A percentile compares a stretch with the other conserved stretches of the same genome.
These are phyloP conservation scores for Cladosporium sp. DNA, from an alignment of 2,329 filamentous ascomycete genomes.

Conservation along the genomic window DNA sequence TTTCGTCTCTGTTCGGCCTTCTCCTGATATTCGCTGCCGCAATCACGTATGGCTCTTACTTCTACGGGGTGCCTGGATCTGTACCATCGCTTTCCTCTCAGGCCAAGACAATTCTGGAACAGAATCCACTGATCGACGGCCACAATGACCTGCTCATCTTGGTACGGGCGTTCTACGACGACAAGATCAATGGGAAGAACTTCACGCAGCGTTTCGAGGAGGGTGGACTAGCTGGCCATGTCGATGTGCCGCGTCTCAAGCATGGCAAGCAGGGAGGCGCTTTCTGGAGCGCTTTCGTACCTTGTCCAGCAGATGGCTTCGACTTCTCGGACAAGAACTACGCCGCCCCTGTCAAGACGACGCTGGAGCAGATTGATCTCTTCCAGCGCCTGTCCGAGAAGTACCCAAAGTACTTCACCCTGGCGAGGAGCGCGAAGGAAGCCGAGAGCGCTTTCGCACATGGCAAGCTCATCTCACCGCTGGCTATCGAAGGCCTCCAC, in stretches of 20 bases:
- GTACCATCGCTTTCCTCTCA: neutral
- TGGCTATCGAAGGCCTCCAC: conserved; percentile 82
- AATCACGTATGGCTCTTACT: conserved; percentile 2
- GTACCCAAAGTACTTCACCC: conserved; percentile 66
- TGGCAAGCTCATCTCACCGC: conserved; percentile 61
- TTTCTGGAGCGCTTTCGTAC: conserved; percentile 87
- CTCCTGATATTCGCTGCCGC: conserved; percentile 5
- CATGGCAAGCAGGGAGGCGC: conserved; percentile 70
- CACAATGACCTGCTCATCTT: conserved; percentile 82
- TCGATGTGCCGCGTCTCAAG: conserved; percentile 71
- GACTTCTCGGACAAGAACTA: conserved; percentile 72
- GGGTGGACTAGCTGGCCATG: conserved; percentile 62
- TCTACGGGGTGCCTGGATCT: conserved; percentile 1
- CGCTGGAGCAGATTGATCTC: conserved; percentile 69
- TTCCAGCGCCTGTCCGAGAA: conserved; percentile 56
- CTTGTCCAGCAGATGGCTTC: conserved; percentile 64
- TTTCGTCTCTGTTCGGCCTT: neutral
- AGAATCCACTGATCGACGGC: conserved; percentile 53
- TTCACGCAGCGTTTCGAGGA: conserved; percentile 71
- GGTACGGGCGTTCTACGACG: conserved; percentile 60
- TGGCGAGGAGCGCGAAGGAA: conserved; percentile 51
- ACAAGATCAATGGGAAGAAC: conserved; percentile 62
- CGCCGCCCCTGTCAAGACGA: conserved; percentile 57
- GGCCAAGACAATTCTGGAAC: conserved; percentile 15
- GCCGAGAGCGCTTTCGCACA: conserved; percentile 50